A percentile compares a stretch with the other conserved stretches of the same genome.
Evolutionary conservation across 352 stramenopile species (phyloP).

Genomic region (Globisporangium viniferum): DNA sequence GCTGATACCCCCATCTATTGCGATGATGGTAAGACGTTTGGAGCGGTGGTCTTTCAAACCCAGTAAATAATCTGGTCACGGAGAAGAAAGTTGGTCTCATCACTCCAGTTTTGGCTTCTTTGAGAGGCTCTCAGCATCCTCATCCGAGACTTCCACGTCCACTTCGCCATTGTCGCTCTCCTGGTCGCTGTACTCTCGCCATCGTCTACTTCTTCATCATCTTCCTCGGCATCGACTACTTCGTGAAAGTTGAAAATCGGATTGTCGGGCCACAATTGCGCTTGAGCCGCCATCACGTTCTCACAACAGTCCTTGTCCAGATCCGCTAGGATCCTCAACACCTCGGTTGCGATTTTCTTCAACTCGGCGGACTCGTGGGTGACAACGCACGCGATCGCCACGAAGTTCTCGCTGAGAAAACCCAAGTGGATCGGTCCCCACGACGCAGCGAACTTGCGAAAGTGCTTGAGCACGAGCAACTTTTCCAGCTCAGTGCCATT

Average conservation of each 20-base stretch:
- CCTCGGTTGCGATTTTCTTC: background rate
- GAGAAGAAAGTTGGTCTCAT: background rate
- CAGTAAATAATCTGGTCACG: background rate
- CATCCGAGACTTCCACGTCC: background rate
- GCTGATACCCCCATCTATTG: background rate
- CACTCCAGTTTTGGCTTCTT: background rate
- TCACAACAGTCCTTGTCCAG: background rate
- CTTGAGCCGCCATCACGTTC: background rate
- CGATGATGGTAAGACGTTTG: background rate
- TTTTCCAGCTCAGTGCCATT: conserved; percentile 1
- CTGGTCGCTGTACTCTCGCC: background rate
- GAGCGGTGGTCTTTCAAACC: background rate
- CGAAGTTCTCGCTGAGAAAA: background rate
- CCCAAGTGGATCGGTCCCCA: background rate
- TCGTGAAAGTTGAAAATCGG: background rate
- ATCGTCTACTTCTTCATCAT: background rate
- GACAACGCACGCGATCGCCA: background rate
- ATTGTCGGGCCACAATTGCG: background rate
- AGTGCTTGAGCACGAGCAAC: conserved; percentile 1
- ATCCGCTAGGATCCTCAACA: background rate
- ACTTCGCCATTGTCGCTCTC: background rate
- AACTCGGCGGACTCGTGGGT: background rate
- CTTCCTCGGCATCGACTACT: background rate
- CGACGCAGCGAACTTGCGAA: background rate
- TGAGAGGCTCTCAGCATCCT: background rate